Conservation (phyloP, 179 eudicot genomes). For the Monotropa hypopitys region DNA sequence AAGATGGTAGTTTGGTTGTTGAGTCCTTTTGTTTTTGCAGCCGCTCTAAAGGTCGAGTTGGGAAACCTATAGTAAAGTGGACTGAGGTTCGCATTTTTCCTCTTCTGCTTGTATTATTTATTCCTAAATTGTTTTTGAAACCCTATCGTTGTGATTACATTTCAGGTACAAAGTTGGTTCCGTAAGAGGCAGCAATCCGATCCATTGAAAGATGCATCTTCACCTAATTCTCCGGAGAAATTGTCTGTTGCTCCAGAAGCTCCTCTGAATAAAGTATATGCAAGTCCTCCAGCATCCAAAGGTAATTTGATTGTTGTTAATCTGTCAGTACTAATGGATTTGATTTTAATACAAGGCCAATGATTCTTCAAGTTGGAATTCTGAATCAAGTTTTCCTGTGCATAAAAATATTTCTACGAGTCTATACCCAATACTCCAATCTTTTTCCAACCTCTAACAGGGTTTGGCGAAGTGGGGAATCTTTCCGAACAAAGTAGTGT, state of each 20-base stretch:
- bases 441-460: not conserved
- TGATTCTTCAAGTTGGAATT: not conserved
- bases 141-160: conserved; percentile 1
- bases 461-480: not conserved
- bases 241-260: conserved; percentile 15
- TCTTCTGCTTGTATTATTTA: not conserved
- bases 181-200: conserved; percentile 25
- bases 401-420: not conserved
- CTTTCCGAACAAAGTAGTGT: not conserved
- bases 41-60: conserved; percentile 64
- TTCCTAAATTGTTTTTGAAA: not conserved
- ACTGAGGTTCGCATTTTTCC: conserved; percentile 39
- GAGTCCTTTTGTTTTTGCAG: conserved; percentile 26
- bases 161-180: conserved; percentile 67
- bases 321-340: not conserved
- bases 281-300: conserved; percentile 3
- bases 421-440: not conserved
- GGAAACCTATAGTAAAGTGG: conserved; percentile 69
- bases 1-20: not conserved
- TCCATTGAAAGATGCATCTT: conserved; percentile 27
- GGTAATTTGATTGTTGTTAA: conserved; percentile 12
- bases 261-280: conserved; percentile 11
- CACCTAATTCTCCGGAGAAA: conserved; percentile 19
- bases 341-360: not conserved
- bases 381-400: not conserved